Conservation (phyloP, 192 early-diverging fungal genomes). For the Physocladia obscura region DNA sequence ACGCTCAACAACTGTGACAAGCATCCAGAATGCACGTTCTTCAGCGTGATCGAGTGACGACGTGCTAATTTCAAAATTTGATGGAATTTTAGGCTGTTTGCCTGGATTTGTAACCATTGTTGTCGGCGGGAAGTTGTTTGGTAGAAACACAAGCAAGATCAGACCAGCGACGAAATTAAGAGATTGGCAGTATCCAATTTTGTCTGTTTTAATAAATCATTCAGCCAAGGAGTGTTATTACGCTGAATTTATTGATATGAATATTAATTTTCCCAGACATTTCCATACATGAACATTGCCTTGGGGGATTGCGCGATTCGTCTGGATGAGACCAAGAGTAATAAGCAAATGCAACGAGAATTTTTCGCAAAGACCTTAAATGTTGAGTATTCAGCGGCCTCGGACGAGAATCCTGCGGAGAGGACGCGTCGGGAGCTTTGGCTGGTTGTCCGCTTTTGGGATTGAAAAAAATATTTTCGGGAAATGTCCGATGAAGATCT, state of each 20-base stretch:
- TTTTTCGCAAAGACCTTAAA: constrained; percentile 57
- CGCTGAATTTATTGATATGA: too few relatives aligned
- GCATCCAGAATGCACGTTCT: constrained; percentile 76
- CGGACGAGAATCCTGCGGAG: too few relatives aligned
- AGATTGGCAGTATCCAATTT: constrained; percentile 82
- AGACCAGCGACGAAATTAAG: constrained; percentile 78
- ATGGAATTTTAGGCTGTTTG: not conserved
- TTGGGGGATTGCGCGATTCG: constrained; percentile 22
- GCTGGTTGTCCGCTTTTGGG: not conserved
- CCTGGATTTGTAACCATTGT: not conserved
- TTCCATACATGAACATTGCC: constrained; percentile 31
- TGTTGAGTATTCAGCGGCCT: constrained; percentile 32
- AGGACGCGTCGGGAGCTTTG: too few relatives aligned
- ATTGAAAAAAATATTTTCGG: constrained; percentile 72
- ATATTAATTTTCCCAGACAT: too few relatives aligned
- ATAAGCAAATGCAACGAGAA: constrained; percentile 73
- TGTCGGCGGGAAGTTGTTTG: not conserved
- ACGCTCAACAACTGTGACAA: constrained; percentile 72
- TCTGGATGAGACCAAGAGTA: constrained; percentile 55
- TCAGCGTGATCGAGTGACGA: constrained; percentile 43
- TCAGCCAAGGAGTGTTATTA: not conserved
- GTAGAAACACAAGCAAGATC: constrained; percentile 59
- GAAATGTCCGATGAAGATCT: constrained; percentile 79
- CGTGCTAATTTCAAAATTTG: not conserved
- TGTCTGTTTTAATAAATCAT: constrained; percentile 15